Conservation (phyloP, 2,329 filamentous ascomycete genomes). For the Fusarium sambucinum region DNA sequence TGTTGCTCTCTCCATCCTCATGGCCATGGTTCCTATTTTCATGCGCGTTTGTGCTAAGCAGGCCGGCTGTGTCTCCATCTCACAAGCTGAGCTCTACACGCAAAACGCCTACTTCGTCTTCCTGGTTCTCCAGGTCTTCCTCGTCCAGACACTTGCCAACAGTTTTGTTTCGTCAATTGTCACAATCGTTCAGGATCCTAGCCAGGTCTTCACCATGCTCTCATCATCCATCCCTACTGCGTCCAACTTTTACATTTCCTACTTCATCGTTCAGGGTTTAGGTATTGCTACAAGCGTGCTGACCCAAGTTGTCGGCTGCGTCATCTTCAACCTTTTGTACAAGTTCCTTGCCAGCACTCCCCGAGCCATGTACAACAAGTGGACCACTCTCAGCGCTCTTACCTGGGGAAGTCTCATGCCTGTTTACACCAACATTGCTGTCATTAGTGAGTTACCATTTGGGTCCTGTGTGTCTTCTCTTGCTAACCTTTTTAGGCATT, state of each 20-base stretch:
- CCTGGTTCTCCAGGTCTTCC: slow-evolving; percentile 92
- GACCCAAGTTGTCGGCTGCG: slow-evolving; percentile 73
- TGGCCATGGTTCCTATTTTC: slow-evolving; percentile 79
- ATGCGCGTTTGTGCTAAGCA: slow-evolving; percentile 79
- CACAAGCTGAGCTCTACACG: slow-evolving; percentile 86
- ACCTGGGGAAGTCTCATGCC: slow-evolving; percentile 84
- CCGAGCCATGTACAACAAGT: slow-evolving; percentile 80
- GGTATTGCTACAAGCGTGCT: slow-evolving; percentile 79
- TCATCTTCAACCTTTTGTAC: slow-evolving; percentile 76
- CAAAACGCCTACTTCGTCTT: slow-evolving; percentile 94
- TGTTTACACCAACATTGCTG: slow-evolving; percentile 78
- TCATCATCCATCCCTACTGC: slow-evolving; percentile 81
- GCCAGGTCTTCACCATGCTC: slow-evolving; percentile 71
- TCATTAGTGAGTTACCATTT: slow-evolving; percentile 66
- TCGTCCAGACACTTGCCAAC: slow-evolving; percentile 85
- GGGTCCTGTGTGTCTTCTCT: background rate
- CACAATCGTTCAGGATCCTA: slow-evolving; percentile 72
- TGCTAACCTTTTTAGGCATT: slow-evolving; percentile 62
- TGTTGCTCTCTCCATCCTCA: slow-evolving; percentile 81
- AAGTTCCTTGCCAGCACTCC: slow-evolving; percentile 81
- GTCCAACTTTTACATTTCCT: slow-evolving; percentile 93
- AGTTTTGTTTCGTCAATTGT: slow-evolving; percentile 77
- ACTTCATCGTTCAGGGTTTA: slow-evolving; percentile 88
- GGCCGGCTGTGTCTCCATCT: slow-evolving; percentile 81
- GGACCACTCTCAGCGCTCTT: slow-evolving; percentile 74